phyloP scores from a whole-genome alignment of 225 moss, liverwort and hornwort genomes.

The Antitrichia curtipendula region DNA sequence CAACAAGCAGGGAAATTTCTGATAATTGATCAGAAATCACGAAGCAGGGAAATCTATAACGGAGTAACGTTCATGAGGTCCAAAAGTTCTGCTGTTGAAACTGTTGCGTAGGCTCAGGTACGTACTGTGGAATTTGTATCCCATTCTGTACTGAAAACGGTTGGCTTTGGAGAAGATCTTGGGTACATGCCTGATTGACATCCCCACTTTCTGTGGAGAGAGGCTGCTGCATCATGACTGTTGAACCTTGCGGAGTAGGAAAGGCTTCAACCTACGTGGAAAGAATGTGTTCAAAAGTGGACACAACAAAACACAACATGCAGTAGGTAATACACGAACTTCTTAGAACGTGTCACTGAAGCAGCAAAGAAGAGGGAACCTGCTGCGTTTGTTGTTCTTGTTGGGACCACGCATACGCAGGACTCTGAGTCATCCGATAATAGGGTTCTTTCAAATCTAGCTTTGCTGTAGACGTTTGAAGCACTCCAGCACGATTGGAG shows the following conservation, averaged over 20 bases:
- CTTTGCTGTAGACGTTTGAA: conserved; percentile 24
- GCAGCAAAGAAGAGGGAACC: conserved; percentile 12
- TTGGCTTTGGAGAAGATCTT: conserved; percentile 13
- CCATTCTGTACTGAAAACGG: conserved; percentile 7
- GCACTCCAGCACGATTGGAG: not conserved
- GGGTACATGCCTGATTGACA: not conserved
- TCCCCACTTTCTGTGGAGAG: not conserved
- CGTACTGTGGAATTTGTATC: not conserved
- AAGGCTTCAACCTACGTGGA: conserved; percentile 18
- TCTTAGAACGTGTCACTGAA: not conserved
- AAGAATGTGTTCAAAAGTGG: not conserved
- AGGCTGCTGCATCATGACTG: conserved; percentile 9
- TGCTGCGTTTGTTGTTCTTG: conserved; percentile 29
- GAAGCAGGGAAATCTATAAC: not conserved
- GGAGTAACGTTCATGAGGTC: not conserved
- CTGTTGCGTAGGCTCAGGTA: conserved; percentile 21
- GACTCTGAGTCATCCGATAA: conserved; percentile 40
- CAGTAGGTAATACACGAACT: not conserved
- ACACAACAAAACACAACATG: not conserved
- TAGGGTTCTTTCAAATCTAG: conserved; percentile 46
- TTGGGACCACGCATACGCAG: conserved; percentile 37
- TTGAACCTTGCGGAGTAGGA: conserved; percentile 7
- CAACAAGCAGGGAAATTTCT: not conserved
- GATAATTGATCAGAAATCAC: not conserved
- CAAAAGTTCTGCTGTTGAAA: conserved; percentile 21